Base-by-base conservation (phyloP, 75 land plant species). In the Azolla pinnata region DNA sequence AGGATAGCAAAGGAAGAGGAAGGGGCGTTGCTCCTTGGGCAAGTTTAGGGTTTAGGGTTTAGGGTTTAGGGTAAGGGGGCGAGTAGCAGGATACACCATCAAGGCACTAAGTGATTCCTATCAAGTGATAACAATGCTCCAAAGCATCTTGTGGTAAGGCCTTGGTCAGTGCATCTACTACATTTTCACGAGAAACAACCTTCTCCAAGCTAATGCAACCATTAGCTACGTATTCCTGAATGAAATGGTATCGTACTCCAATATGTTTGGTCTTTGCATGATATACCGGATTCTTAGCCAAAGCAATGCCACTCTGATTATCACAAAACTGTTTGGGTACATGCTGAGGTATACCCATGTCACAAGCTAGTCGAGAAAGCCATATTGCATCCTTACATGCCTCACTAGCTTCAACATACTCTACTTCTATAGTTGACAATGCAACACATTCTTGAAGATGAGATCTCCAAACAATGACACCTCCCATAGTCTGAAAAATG, bases 251-350 rank as follows among this genome's bases (percentile, higher is more conserved):
- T 12, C 55, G 19, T 0, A 69, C 71, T 27, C 64, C 67, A 12
- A 74, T 74, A 47, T 74, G 72, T 49, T 75, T 68, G 0, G 62
- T 54, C 44, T 33, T 17, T 9, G 1, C 49, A 31, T 62, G 51
- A 26, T 33, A 26, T 4, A 44, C 21, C 26, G 57, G 65, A 62
- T 69, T 61, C 23, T 55, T 52, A 1, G 51, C n/a, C 4, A 62
- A 24, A 17, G 24, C 17, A 21, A 69, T 61, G 2, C 66, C 49
- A 16, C 50, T 46, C 18, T 48, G 63, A 33, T 49, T 65, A 29
- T 71, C 67, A 59, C 48, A 44, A 25, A 25, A 48, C 1, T 64
- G 33, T 7, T 21, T 48, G 0, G 27, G 16, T 14, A 27, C 23
- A 21, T 50, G 0, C 33, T 56, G 29, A 16, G 23, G 0, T 20